These are phyloP conservation scores for Leccinum boreale DNA, from an alignment of 768 basidiomycete genomes.

Conservation along the genomic window DNA sequence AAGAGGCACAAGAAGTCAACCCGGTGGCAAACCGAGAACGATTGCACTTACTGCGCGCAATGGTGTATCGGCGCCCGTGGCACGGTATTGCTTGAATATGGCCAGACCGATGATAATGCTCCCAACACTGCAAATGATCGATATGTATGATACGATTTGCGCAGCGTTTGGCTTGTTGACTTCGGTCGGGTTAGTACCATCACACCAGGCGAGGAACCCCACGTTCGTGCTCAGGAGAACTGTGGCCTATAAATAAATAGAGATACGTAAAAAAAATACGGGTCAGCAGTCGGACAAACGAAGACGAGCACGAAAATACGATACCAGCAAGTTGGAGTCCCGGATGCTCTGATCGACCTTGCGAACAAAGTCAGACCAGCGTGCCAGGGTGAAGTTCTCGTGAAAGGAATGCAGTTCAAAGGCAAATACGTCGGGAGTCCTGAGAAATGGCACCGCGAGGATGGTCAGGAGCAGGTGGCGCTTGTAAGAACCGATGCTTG, in stretches of 20 bases:
- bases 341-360: conserved; percentile 32
- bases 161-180: conserved; percentile 10
- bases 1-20: conserved; percentile 1
- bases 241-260: conserved; percentile 20
- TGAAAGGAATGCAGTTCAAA: conserved; percentile 28
- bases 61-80: conserved; percentile 31
- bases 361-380: conserved; percentile 29
- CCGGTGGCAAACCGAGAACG: neutral
- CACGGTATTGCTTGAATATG: conserved; percentile 34
- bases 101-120: conserved; percentile 28
- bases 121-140: conserved; percentile 29
- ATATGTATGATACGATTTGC: conserved; percentile 29
- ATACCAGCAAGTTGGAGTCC: conserved; percentile 30
- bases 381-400: conserved; percentile 23
- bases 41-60: conserved; percentile 22
- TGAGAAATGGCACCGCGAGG: conserved; percentile 22
- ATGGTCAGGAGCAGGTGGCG: conserved; percentile 19
- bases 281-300: neutral
- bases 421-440: conserved; percentile 27
- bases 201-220: conserved; percentile 18
- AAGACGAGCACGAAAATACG: neutral
- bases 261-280: neutral
- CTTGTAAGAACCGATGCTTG: conserved; percentile 12
- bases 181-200: neutral
- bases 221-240: conserved; percentile 26